These are phyloP conservation scores for Bipolaris gigantea DNA, from an alignment of 2,329 filamentous ascomycete species.

Conservation along the genomic window DNA sequence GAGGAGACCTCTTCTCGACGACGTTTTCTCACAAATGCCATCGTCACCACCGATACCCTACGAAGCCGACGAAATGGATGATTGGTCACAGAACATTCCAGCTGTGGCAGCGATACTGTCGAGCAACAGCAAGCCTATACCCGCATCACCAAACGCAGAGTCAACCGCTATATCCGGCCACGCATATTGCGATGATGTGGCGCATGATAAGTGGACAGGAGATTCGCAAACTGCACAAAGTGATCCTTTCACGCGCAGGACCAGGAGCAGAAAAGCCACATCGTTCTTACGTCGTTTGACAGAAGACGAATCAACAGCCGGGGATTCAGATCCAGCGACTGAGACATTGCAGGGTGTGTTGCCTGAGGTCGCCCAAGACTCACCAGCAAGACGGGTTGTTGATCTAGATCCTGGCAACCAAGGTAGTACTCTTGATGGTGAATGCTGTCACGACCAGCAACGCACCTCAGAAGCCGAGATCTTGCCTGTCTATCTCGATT, in stretches of 20 bases:
- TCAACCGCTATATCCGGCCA: constrained; percentile 48
- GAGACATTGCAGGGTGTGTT: neutral
- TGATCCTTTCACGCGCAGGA: constrained; percentile 32
- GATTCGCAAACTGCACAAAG: constrained; percentile 31
- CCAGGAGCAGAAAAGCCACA: constrained; percentile 15
- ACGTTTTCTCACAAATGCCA: constrained; percentile 1
- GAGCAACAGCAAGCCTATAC: constrained; percentile 49
- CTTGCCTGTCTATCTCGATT: constrained; percentile 19
- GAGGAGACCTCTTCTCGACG: neutral
- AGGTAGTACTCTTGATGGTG: constrained; percentile 10
- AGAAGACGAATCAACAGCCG: constrained; percentile 14
- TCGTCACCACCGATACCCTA: constrained; percentile 18
- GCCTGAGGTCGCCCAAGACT: neutral
- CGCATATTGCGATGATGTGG: constrained; percentile 30
- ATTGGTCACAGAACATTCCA: constrained; percentile 3
- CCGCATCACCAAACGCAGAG: constrained; percentile 45
- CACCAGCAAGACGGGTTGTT: neutral
- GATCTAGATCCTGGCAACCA: constrained; percentile 7
- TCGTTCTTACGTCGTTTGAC: constrained; percentile 34
- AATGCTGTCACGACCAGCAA: constrained; percentile 3
- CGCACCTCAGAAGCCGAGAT: neutral
- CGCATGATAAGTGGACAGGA: constrained; percentile 32
- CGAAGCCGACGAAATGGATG: constrained; percentile 3
- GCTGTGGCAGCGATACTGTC: constrained; percentile 35
- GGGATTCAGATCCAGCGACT: neutral